Evolutionary conservation across 225 moss, liverwort and hornwort species (phyloP), one percentile per base, ranked within the genome.

Genomic region (Lunularia cruciata): DNA sequence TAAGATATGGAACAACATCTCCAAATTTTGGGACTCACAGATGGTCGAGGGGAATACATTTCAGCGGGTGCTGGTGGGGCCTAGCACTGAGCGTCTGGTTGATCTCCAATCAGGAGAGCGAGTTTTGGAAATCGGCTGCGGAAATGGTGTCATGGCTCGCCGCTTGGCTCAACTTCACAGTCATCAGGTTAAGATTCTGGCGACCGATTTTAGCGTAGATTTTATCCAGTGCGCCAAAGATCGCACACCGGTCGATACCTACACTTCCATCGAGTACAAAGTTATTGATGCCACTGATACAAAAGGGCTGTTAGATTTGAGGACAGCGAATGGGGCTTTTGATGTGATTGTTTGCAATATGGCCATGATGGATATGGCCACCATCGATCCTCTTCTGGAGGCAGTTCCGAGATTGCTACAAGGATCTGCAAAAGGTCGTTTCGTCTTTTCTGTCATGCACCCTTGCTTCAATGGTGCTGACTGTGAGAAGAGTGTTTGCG

Each of bases 381-480:
- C 65, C 30, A 65, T 65, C 43, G 65, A 65, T 31, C 65, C 65
- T 7, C 65, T 65, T 28, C 22, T 65, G 23, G 3, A 43, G 13
- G 65, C 65, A 8, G 47, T 65, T 47, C 65, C 65, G 0, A 43
- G 45, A 46, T 27, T 65, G 47, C 65, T 65, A 6, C 25, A 30
- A 27, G 60, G 60, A 15, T 34, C 60, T 38, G 27, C 65, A 14
- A 47, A 33, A 8, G 23, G 65, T 65, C 65, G 65, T 22, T 65
- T 65, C 18, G 65, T 65, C 11, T 65, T 65, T 46, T 46, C 18
- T 36, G 40, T 65, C 25, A 65, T 46, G 65, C 65, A 65, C 28
- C 45, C 65, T 47, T 65, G 65, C 45, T 65, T 65, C 65, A 46
- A 46, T 31, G 47, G 47, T 14, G 42, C 65, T n/a, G 65, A 47